These are phyloP conservation scores for Ascochyta clinopodiicola DNA, from an alignment of 2,329 filamentous ascomycete species.

Conservation along the genomic window DNA sequence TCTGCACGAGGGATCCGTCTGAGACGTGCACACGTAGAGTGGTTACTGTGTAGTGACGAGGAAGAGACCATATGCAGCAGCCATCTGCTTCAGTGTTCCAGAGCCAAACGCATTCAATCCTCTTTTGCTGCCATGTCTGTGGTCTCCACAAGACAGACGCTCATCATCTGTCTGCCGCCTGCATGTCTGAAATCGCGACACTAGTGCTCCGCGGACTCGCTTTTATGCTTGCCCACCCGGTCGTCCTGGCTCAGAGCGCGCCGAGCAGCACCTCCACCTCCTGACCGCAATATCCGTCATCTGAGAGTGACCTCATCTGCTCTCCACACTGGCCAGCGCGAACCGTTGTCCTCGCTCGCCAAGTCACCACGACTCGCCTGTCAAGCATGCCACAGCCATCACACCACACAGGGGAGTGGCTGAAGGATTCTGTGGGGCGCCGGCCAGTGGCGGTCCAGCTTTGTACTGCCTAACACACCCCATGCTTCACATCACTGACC, in stretches of 20 bases:
- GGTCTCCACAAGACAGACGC: not conserved
- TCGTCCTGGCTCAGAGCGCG: not conserved
- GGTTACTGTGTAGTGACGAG: too few species aligned
- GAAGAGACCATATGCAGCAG: not conserved
- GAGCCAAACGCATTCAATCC: not conserved
- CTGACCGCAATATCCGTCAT: not conserved
- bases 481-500: constrained; percentile 11
- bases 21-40: too few species aligned
- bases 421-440: constrained; percentile 15
- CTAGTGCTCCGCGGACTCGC: not conserved
- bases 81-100: not conserved
- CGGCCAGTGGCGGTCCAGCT: constrained; percentile 34
- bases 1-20: too few species aligned
- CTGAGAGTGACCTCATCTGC: not conserved
- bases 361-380: constrained; percentile 4
- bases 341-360: not conserved
- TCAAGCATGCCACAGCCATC: constrained; percentile 1
- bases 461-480: constrained; percentile 13
- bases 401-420: constrained; percentile 1
- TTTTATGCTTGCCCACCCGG: too few species aligned
- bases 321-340: not conserved
- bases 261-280: not conserved
- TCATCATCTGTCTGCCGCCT: not conserved
- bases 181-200: not conserved
- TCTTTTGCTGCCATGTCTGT: not conserved